Conservation (phyloP, 352 stramenopile genomes). For the Globisporangium orthogonon region DNA sequence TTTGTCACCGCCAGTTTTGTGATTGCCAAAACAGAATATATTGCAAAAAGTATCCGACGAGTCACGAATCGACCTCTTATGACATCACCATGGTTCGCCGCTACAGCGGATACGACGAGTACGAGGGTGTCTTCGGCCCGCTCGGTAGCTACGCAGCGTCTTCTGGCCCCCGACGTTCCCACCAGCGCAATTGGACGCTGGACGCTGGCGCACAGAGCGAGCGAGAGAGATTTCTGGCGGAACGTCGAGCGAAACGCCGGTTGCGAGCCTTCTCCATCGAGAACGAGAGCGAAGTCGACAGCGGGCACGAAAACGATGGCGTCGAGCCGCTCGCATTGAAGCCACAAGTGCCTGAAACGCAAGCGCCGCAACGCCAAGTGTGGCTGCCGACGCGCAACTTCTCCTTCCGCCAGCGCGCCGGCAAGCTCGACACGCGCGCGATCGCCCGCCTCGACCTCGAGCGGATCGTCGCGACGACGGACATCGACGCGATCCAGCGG, state of each 20-base stretch:
- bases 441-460: slow-evolving; percentile 67
- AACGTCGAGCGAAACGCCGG: slow-evolving; percentile 17
- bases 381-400: slow-evolving; percentile 74
- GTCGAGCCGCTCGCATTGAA: background rate
- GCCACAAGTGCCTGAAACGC: background rate
- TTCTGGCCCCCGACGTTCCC: background rate
- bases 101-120: slow-evolving; percentile 58
- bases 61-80: too few relatives aligned
- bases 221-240: slow-evolving; percentile 16
- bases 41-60: too few relatives aligned
- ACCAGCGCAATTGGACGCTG: background rate
- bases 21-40: too few relatives aligned
- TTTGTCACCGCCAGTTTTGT: background rate
- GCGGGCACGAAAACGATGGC: slow-evolving; percentile 3
- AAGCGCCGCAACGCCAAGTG: slow-evolving; percentile 27
- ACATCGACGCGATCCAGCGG: slow-evolving; percentile 66
- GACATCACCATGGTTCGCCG: slow-evolving; percentile 5
- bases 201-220: background rate
- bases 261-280: slow-evolving; percentile 12
- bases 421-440: slow-evolving; percentile 67
- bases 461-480: slow-evolving; percentile 66
- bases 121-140: slow-evolving; percentile 50
- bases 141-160: slow-evolving; percentile 18
- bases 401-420: slow-evolving; percentile 61
- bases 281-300: slow-evolving; percentile 7